phyloP scores from a whole-genome alignment of 306 rosid genomes.

The Potentilla sterilis region DNA sequence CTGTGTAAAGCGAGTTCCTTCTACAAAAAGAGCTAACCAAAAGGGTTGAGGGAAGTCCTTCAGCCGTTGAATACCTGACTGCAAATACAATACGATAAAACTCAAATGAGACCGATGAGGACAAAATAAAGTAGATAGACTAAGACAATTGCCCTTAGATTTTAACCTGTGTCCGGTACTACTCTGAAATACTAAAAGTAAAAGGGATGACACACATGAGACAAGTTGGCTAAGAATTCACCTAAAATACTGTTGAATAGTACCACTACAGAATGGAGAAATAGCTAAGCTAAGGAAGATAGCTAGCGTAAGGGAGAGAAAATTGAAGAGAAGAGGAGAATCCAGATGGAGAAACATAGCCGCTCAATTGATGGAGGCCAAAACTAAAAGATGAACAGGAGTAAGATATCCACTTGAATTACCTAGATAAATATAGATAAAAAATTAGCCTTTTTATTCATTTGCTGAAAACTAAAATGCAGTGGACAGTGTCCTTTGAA shows the following conservation, averaged over 20 bases:
- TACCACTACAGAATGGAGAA: background rate
- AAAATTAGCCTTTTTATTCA: background rate
- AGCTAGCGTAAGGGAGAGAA: background rate
- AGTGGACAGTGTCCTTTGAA: background rate
- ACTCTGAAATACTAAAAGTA: background rate
- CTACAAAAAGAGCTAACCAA: constrained; percentile 97
- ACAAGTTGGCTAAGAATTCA: background rate
- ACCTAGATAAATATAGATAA: background rate
- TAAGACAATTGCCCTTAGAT: background rate
- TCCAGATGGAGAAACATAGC: background rate
- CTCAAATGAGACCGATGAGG: constrained; percentile 26
- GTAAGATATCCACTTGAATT: background rate
- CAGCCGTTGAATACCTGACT: constrained; percentile 73
- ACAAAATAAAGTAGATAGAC: constrained; percentile 10
- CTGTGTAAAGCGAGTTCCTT: constrained; percentile 93
- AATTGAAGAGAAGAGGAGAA: background rate
- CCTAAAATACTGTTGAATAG: background rate
- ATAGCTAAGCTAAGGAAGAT: background rate
- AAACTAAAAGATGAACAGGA: background rate
- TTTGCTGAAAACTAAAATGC: background rate
- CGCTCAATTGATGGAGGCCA: background rate
- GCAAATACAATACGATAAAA: constrained; percentile 40
- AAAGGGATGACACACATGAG: background rate
- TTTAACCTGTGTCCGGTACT: background rate
- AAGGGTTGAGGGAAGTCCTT: constrained; percentile 82